These are phyloP conservation scores for Penicillium digitatum DNA, from an alignment of 2,329 filamentous ascomycete genomes.

Conservation along the genomic window DNA sequence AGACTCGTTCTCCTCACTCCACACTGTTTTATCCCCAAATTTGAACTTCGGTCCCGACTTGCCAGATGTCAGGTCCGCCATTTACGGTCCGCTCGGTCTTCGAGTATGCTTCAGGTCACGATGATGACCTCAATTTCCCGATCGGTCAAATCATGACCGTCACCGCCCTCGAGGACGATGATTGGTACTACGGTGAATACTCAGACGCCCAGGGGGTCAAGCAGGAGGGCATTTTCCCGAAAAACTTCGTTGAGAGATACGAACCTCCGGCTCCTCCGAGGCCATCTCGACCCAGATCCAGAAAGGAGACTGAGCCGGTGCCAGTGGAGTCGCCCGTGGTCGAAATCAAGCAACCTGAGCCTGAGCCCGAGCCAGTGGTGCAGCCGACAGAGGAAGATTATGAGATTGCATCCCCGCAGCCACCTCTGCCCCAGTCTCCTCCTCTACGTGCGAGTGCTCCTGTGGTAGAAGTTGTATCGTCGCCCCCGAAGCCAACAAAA, in stretches of 20 bases:
- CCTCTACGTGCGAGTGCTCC: constrained; percentile 23
- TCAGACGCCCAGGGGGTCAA: constrained; percentile 68
- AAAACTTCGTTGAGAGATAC: constrained; percentile 96
- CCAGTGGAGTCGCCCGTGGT: constrained; percentile 27
- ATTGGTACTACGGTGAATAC: constrained; percentile 93
- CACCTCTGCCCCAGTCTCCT: constrained; percentile 21
- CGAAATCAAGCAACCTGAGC: constrained; percentile 28
- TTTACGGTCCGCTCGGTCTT: constrained; percentile 96
- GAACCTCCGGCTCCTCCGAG: constrained; percentile 87
- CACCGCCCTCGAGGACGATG: constrained; percentile 83
- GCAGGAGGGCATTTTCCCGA: constrained; percentile 83
- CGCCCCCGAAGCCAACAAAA: constrained; percentile 26
- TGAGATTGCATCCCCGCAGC: constrained; percentile 18
- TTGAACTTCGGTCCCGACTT: constrained; percentile 26
- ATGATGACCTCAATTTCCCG: constrained; percentile 87
- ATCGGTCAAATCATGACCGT: constrained; percentile 89
- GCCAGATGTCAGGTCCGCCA: constrained; percentile 63
- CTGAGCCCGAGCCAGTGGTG: constrained; percentile 34
- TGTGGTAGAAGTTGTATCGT: constrained; percentile 23
- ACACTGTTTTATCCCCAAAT: constrained; percentile 26
- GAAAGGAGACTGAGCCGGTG: constrained; percentile 55
- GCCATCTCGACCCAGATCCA: constrained; percentile 68
- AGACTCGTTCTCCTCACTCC: constrained; percentile 13
- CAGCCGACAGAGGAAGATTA: constrained; percentile 24
- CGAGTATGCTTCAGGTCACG: constrained; percentile 88